phyloP scores from a whole-genome alignment of 2,329 filamentous ascomycete genomes.

The Aspergillus flavus region DNA sequence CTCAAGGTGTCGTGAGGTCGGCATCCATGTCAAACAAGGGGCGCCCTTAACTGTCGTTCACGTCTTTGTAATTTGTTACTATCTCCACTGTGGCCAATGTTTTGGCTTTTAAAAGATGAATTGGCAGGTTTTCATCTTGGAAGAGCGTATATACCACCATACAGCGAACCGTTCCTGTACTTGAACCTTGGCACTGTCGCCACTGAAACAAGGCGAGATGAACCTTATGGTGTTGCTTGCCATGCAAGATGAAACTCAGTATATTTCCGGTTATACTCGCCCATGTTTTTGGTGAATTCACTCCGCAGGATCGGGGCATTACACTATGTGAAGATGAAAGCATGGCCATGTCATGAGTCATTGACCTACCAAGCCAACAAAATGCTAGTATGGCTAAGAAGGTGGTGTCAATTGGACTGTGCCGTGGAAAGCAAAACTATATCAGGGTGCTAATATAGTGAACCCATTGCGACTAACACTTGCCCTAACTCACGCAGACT shows the following conservation, averaged over 20 bases:
- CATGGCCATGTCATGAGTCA: background rate
- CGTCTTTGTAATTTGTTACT: background rate
- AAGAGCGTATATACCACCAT: background rate
- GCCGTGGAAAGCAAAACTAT: background rate
- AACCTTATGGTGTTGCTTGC: background rate
- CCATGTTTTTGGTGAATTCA: background rate
- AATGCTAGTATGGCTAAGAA: background rate
- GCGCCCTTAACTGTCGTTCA: background rate
- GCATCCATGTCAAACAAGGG: background rate
- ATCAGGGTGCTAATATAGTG: no score
- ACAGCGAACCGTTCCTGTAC: background rate
- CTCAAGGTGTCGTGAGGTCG: background rate
- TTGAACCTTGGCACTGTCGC: background rate
- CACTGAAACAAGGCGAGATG: background rate
- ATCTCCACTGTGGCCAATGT: background rate
- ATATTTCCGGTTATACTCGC: background rate
- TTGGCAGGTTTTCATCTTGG: background rate
- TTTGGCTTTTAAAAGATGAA: background rate
- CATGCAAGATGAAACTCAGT: background rate
- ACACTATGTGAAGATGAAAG: background rate
- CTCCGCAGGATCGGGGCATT: background rate
- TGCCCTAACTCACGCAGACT: background rate
- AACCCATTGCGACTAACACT: background rate
- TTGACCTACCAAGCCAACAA: background rate
- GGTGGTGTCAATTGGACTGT: background rate